Evolutionary conservation across 768 basidiomycete species (phyloP), one percentile per base, ranked within the genome.

Genomic region (Pleurotus eryngii): DNA sequence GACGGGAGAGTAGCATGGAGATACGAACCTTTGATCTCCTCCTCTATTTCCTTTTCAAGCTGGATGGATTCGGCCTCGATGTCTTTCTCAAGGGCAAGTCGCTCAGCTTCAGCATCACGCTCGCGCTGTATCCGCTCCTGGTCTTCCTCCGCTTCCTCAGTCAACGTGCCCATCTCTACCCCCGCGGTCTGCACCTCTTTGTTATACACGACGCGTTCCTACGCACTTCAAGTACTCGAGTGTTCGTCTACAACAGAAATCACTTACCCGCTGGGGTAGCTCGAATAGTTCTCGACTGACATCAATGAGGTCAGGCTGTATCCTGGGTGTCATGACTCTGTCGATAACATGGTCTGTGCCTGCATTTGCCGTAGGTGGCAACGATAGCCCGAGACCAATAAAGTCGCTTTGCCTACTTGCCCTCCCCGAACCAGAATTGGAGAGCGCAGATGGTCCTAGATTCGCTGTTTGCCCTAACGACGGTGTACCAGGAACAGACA

Each of bases 251-350:
- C 45, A 11, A 40, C 22, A 37, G 45, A 47, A 24, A 5, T 15
- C 6, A 64, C 76, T 47, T 56, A 92, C 94, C 76, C 89, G 92
- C 65, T 89, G 85, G 2, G 94, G 94, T 9, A 95, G 74, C 64
- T 95, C 94, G 63, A 92, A 96, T 4, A 97, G 74, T 66, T 97
- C 95, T 65, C 92, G 87, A 61, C 94, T 90, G 15, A 91, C 80
- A 62, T 96, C 92, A 49, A 96, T 82, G n/a, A 94, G 79, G 66
- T 92, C 91, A n/a, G 82, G 81, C 43, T 85, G 75, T 27, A 81
- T 77, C 43, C 89, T 79, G 9, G 87, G 85, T 4, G 81, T 84
- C 65, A 90, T 75, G 46, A 76, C 75, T 57, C 88, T 90, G 56
- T 90, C 86, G 48, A 89, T 74, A 58, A 87, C 78, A 75, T 84